Evolutionary conservation across 2,329 filamentous ascomycete genomes (phyloP).

Genomic region (Colletotrichum lini): DNA sequence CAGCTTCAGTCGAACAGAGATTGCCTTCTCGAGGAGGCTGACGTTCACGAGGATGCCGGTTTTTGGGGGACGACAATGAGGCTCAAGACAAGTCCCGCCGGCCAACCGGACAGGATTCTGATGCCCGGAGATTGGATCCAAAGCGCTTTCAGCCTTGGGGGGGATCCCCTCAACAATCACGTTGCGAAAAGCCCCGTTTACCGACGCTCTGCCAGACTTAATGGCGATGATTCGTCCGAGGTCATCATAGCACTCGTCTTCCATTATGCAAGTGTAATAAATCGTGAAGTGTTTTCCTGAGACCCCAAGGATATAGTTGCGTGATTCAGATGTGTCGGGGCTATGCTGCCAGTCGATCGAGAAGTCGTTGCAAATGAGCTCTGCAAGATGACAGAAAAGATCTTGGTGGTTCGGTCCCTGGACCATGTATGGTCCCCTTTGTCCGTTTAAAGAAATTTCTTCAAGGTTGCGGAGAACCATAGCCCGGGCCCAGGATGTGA

Average conservation of each 20-base stretch:
- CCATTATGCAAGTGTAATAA: not conserved
- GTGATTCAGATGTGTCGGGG: too few relatives aligned
- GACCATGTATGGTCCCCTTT: too few relatives aligned
- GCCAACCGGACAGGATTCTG: not conserved
- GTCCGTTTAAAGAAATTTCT: too few relatives aligned
- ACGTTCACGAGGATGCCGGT: not conserved
- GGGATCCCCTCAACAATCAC: not conserved
- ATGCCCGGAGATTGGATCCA: not conserved
- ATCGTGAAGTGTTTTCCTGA: not conserved
- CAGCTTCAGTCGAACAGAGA: not conserved
- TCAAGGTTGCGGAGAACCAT: too few relatives aligned
- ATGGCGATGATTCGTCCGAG: not conserved
- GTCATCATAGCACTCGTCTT: not conserved
- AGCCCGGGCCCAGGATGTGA: not conserved
- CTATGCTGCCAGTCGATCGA: not conserved
- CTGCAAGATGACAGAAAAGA: not conserved
- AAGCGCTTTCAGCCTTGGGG: not conserved
- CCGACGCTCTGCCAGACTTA: not conserved
- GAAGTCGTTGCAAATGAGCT: not conserved
- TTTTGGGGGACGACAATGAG: not conserved
- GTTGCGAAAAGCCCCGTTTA: not conserved
- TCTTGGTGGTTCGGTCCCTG: too few relatives aligned
- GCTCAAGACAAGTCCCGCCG: not conserved
- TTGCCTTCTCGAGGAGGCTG: accelerated
- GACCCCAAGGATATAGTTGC: not conserved